A percentile compares a stretch with the other conserved stretches of the same genome.
Evolutionary conservation across 495 filamentous ascomycete species (phyloP).

Genomic region (Hyaloscypha hepaticicola): DNA sequence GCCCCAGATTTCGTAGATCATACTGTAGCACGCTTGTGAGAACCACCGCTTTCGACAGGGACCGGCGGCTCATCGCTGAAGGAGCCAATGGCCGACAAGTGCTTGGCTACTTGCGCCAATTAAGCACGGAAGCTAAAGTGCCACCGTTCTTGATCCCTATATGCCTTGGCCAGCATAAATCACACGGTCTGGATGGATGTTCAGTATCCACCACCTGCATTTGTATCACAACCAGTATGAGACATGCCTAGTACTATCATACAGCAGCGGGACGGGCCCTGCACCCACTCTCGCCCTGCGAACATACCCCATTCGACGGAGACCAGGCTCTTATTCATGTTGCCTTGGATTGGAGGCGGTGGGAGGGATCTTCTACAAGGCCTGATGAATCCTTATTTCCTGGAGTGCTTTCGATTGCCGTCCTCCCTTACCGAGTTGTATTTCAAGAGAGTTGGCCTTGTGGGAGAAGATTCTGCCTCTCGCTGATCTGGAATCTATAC

Average conservation of each 20-base stretch:
- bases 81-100: slow-evolving; percentile 2
- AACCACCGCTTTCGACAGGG: not conserved
- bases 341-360: too few relatives aligned
- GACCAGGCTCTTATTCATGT: too few relatives aligned
- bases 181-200: not conserved
- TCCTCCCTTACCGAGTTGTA: too few relatives aligned
- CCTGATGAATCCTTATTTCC: too few relatives aligned
- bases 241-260: not conserved
- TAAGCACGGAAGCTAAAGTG: not conserved
- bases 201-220: not conserved
- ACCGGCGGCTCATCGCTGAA: slow-evolving; percentile 2
- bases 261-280: not conserved
- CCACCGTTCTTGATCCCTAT: not conserved
- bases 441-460: too few relatives aligned
- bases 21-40: slow-evolving; percentile 1
- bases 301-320: not conserved
- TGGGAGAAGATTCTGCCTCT: too few relatives aligned
- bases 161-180: not conserved
- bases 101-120: not conserved
- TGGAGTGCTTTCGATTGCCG: too few relatives aligned
- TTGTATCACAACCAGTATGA: not conserved
- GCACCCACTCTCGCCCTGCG: not conserved
- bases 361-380: too few relatives aligned
- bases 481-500: too few relatives aligned
- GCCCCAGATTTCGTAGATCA: slow-evolving; percentile 19